These are phyloP conservation scores for Sporothrix dimorphospora DNA, from an alignment of 2,329 filamentous ascomycete genomes.

Conservation along the genomic window DNA sequence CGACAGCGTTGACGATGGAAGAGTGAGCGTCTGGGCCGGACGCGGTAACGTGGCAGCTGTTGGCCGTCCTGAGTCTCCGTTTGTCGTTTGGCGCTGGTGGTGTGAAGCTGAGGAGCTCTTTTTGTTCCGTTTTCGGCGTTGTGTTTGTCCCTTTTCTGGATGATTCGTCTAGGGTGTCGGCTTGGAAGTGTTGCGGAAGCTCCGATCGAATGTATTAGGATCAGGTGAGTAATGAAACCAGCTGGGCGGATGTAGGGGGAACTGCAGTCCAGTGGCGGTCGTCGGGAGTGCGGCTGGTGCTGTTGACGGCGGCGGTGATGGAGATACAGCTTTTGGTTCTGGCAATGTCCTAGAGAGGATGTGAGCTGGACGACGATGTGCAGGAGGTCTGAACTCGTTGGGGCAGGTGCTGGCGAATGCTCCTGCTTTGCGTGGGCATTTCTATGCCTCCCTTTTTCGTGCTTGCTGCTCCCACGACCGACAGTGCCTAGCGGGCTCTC, in stretches of 20 bases:
- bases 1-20: neutral
- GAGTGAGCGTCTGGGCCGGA: neutral
- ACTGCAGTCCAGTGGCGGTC: neutral
- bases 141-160: neutral
- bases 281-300: neutral
- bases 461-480: neutral
- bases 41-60: neutral
- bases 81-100: neutral
- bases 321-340: neutral
- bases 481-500: conserved; percentile 15
- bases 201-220: neutral
- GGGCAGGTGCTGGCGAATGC: conserved; percentile 2
- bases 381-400: neutral
- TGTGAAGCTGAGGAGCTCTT: neutral
- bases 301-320: neutral
- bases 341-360: neutral
- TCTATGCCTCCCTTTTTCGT: conserved; percentile 20
- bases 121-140: neutral
- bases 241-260: neutral
- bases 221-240: neutral
- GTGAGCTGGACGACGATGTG: neutral
- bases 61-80: neutral
- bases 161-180: neutral
- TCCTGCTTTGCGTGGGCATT: conserved; percentile 1
- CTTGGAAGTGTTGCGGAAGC: neutral